Evolutionary conservation across 495 filamentous ascomycete species (phyloP).

Genomic region (Polyplosphaeria fusca): DNA sequence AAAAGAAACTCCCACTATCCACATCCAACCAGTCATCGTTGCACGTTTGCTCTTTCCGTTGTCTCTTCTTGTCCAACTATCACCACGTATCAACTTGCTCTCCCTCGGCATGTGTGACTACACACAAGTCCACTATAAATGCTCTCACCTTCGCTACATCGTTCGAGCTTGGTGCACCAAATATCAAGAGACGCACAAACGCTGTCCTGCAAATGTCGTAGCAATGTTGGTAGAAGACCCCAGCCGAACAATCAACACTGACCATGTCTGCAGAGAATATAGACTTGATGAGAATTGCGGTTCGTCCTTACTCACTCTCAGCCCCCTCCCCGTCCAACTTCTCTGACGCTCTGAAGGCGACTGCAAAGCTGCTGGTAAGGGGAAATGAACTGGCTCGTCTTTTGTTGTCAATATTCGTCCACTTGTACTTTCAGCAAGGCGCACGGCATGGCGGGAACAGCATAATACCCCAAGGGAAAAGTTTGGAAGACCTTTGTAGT

Average conservation of each 20-base stretch:
- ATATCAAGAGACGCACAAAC: conserved; percentile 48
- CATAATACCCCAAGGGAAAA: conserved; percentile 25
- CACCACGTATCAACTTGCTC: neutral
- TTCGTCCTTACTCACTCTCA: conserved; percentile 8
- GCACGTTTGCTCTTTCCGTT: neutral
- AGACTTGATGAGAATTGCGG: conserved; percentile 46
- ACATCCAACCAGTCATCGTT: conserved; percentile 15
- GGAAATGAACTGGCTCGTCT: conserved; percentile 1
- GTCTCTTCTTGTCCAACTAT: neutral
- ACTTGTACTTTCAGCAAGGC: conserved; percentile 26
- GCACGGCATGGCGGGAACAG: conserved; percentile 11
- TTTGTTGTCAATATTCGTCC: conserved; percentile 2
- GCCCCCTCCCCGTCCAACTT: neutral
- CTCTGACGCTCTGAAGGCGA: conserved; percentile 21
- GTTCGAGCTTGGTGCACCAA: conserved; percentile 54
- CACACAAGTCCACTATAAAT: conserved; percentile 50
- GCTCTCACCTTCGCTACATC: conserved; percentile 49
- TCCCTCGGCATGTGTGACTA: conserved; percentile 52
- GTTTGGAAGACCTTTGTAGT: conserved; percentile 17
- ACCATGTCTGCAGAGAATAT: conserved; percentile 38
- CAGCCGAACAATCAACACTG: conserved; percentile 2
- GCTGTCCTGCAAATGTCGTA: conserved; percentile 50
- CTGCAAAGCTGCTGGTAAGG: conserved; percentile 17
- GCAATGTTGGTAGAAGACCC: conserved; percentile 40
- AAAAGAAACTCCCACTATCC: conserved; percentile 6